Evolutionary conservation across 441 rosid genomes (phyloP).

Genomic region (Biscutella laevigata): DNA sequence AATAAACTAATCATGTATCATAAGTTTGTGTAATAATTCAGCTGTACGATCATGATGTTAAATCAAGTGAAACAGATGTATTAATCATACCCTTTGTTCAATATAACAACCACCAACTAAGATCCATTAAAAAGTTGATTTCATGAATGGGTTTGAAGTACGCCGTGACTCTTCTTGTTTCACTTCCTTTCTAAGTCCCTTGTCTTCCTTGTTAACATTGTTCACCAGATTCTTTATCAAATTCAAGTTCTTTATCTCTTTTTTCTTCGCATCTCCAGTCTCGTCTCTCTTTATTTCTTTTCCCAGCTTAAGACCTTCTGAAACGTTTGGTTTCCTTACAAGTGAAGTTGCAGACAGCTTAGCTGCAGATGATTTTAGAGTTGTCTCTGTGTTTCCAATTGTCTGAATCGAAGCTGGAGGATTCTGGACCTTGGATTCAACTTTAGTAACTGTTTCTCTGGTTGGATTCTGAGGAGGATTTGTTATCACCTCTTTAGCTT

Average conservation of each 20-base stretch:
- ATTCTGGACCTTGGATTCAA: constrained; percentile 24
- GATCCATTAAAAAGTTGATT: constrained; percentile 33
- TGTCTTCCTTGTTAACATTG: constrained; percentile 25
- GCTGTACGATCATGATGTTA: constrained; percentile 1
- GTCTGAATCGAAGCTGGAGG: constrained; percentile 24
- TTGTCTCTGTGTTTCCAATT: constrained; percentile 30
- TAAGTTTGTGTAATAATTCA: not conserved
- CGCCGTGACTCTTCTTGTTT: constrained; percentile 24
- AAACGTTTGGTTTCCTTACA: constrained; percentile 29
- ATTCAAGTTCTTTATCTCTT: constrained; percentile 25
- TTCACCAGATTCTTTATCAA: constrained; percentile 25
- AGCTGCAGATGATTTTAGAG: constrained; percentile 18
- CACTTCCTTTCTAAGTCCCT: constrained; percentile 19
- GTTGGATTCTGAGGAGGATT: constrained; percentile 15
- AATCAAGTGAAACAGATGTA: constrained; percentile 12
- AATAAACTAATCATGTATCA: constrained; percentile 2
- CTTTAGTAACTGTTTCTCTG: constrained; percentile 1
- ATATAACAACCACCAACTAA: not conserved
- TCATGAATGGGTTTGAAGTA: constrained; percentile 45
- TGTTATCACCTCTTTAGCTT: constrained; percentile 29
- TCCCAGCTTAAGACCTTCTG: constrained; percentile 24
- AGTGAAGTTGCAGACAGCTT: constrained; percentile 17
- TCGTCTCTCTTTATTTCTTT: constrained; percentile 20
- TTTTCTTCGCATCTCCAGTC: constrained; percentile 8
- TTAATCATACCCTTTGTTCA: not conserved